Conservation (phyloP, 495 filamentous ascomycete species). For the Cercophora newfieldiana region DNA sequence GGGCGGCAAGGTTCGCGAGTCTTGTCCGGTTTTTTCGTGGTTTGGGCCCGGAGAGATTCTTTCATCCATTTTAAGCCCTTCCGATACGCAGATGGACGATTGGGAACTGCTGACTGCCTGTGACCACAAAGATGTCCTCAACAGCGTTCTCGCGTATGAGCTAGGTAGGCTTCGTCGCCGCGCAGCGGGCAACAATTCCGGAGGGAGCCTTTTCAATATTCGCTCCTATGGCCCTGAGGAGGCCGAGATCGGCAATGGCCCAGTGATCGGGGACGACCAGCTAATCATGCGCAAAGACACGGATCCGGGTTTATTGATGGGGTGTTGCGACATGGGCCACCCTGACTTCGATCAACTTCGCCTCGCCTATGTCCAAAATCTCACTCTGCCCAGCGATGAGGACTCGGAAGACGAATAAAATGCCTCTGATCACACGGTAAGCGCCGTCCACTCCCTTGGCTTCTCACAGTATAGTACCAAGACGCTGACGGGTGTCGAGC, state of each 20-base stretch:
- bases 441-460: neutral
- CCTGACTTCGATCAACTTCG: neutral
- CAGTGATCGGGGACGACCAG: neutral
- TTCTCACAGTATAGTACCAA: neutral
- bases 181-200: too few species aligned
- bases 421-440: neutral
- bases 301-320: neutral
- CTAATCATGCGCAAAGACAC: too few species aligned
- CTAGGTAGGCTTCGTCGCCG: too few species aligned
- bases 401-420: neutral
- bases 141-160: too few species aligned
- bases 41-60: neutral
- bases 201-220: too few species aligned
- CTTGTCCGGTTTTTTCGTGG: neutral
- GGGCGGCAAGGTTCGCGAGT: neutral
- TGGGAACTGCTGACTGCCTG: too few species aligned
- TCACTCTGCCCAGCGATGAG: neutral
- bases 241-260: too few species aligned
- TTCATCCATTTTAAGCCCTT: too few species aligned
- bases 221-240: too few species aligned
- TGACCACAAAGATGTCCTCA: too few species aligned
- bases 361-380: neutral
- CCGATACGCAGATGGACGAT: too few species aligned
- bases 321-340: neutral
- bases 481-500: neutral